Evolutionary conservation across 2,329 filamentous ascomycete genomes (phyloP).

Genomic region (Trichoderma hamatum): DNA sequence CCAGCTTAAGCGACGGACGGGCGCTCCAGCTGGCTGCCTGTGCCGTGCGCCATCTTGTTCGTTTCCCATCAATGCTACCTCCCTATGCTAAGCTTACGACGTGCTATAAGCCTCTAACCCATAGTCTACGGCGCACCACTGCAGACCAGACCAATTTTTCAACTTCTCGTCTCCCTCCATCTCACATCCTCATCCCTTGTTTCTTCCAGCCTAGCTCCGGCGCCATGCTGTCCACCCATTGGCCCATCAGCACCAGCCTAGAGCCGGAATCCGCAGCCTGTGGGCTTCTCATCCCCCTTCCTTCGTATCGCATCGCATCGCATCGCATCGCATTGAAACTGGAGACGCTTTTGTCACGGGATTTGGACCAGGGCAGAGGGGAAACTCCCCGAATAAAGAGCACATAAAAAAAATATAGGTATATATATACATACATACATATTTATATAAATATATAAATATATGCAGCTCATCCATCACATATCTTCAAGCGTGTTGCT

Average conservation of each 20-base stretch:
- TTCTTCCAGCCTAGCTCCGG: slow-evolving; percentile 10
- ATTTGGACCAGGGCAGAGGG: background rate
- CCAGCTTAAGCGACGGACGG: background rate
- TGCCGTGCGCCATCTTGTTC: background rate
- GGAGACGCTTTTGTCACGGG: background rate
- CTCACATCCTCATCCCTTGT: background rate
- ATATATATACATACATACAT: no score
- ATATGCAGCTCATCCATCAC: no score
- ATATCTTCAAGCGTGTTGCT: no score
- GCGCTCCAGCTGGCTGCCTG: background rate
- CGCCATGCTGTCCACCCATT: background rate
- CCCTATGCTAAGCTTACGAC: no score
- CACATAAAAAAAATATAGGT: no score
- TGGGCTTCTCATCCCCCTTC: background rate
- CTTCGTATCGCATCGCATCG: slow-evolving; percentile 17
- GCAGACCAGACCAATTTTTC: background rate
- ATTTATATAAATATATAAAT: no score
- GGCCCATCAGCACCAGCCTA: background rate
- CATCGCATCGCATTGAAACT: background rate
- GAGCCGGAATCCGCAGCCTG: background rate
- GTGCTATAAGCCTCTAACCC: background rate
- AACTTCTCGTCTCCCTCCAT: background rate
- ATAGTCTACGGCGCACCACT: background rate
- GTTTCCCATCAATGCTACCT: background rate
- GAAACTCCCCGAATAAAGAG: background rate